Conservation (phyloP, 1,284 basidiomycete genomes). For the Trametes polyzona region DNA sequence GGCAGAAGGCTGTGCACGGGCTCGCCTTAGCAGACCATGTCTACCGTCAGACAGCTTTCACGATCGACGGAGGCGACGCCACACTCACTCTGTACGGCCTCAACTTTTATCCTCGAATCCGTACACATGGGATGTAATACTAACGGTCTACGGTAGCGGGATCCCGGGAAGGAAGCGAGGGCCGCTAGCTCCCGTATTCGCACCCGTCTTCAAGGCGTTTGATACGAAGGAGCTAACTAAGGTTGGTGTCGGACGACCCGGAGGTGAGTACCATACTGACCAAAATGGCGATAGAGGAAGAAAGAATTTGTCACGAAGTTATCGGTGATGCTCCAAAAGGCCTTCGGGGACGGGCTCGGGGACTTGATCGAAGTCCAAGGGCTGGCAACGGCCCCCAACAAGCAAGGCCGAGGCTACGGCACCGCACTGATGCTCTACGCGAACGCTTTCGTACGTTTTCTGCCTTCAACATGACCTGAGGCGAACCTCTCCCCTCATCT, state of each 20-base stretch:
- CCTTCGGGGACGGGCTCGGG: neutral
- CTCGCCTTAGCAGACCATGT: neutral
- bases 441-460: neutral
- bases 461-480: too few species aligned
- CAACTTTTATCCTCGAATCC: neutral
- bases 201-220: neutral
- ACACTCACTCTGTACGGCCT: neutral
- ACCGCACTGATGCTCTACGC: slow-evolving; percentile 1
- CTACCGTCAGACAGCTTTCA: neutral
- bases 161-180: neutral
- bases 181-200: neutral
- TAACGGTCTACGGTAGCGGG: neutral
- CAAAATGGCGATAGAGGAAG: neutral
- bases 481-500: too few species aligned
- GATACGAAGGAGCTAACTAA: slow-evolving; percentile 2
- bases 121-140: neutral
- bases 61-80: neutral
- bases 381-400: neutral
- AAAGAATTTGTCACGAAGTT: neutral
- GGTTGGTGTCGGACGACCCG: neutral
- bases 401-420: slow-evolving; percentile 9
- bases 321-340: neutral
- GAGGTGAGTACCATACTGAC: neutral
- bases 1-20: neutral
- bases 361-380: slow-evolving; percentile 7